A percentile compares a stretch with the other conserved stretches of the same genome.
phyloP scores from a whole-genome alignment of 129 eudicot species.

The Tanacetum coccineum region DNA sequence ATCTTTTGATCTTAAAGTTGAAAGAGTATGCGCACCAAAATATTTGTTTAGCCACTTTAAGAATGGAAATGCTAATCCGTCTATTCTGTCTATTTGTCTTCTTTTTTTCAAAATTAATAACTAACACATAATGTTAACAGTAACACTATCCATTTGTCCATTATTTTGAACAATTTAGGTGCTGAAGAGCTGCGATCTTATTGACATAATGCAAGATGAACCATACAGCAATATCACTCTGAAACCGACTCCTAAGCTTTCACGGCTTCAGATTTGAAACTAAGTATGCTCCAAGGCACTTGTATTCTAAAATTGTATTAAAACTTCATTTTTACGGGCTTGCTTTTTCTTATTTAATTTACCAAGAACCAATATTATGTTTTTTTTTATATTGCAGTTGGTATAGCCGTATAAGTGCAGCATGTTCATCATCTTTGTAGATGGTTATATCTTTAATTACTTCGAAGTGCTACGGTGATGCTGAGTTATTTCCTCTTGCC shows the following conservation, averaged over 20 bases:
- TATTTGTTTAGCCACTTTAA: background rate
- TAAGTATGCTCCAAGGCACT: conserved; percentile 1
- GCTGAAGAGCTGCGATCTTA: conserved; percentile 50
- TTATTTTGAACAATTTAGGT: conserved; percentile 38
- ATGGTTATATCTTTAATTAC: conserved; percentile 18
- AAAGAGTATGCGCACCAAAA: background rate
- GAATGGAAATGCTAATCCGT: background rate
- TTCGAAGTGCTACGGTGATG: background rate
- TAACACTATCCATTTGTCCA: background rate
- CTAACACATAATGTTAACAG: background rate
- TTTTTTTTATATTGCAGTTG: conserved; percentile 24
- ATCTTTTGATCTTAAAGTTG: background rate
- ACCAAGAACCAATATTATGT: conserved; percentile 2
- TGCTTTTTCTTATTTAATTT: background rate
- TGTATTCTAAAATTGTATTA: background rate
- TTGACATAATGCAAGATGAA: conserved; percentile 61
- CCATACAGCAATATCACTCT: conserved; percentile 57
- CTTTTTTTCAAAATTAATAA: background rate
- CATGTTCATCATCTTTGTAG: conserved; percentile 17
- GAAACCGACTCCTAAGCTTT: conserved; percentile 55
- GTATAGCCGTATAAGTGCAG: background rate
- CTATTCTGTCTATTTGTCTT: background rate
- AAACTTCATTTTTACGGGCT: background rate
- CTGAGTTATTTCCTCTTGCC: background rate
- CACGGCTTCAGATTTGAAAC: conserved; percentile 39